Conservation (phyloP, 305 asterid genomes). For the Fraxinus paxiana region DNA sequence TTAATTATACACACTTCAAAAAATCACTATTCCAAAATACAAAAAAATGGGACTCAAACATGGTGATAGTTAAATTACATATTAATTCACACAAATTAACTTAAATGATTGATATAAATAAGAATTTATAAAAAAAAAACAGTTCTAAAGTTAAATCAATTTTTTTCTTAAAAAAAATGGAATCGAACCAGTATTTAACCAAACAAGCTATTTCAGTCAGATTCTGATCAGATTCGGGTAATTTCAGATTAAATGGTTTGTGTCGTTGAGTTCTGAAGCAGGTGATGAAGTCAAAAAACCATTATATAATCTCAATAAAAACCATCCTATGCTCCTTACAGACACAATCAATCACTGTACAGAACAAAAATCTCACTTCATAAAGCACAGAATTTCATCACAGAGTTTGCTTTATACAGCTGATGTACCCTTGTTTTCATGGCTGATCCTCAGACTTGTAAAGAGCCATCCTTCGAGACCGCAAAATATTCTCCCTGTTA, state of each 20-base stretch:
- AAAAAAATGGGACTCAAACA: too few species aligned
- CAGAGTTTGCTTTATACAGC: neutral
- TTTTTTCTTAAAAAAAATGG: neutral
- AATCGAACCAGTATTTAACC: neutral
- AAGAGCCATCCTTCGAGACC: constrained; percentile 59
- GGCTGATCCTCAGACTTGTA: constrained; percentile 50
- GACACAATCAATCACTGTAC: constrained; percentile 42
- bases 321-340: neutral
- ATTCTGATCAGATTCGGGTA: neutral
- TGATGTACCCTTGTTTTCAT: constrained; percentile 26
- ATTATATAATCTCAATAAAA: neutral
- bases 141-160: neutral
- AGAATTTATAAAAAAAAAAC: neutral
- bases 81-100: neutral
- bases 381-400: constrained; percentile 20
- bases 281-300: neutral
- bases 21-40: too few species aligned
- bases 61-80: neutral
- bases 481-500: constrained; percentile 60
- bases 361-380: constrained; percentile 35
- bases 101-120: too few species aligned
- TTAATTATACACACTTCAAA: too few species aligned
- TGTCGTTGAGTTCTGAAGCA: neutral
- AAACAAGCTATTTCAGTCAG: neutral
- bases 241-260: neutral